Conservation (phyloP, 2,329 filamentous ascomycete genomes). For the Gnomoniopsis smithogilvyi region DNA sequence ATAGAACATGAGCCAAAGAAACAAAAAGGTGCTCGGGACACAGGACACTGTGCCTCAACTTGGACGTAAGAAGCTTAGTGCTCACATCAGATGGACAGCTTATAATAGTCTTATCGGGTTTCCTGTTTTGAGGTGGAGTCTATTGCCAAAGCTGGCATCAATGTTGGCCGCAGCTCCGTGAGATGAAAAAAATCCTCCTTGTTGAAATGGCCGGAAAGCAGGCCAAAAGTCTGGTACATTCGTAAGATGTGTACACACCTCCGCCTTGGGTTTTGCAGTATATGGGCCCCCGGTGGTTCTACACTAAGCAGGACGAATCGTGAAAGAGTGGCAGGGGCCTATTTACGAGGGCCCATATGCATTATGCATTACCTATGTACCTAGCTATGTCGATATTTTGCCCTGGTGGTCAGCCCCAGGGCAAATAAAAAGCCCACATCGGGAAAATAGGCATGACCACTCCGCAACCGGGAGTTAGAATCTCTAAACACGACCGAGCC, state of each 20-base stretch:
- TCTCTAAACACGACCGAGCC: too few species aligned
- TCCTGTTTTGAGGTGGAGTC: not conserved
- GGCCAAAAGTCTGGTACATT: not conserved
- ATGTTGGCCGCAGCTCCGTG: not conserved
- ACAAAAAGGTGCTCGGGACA: not conserved
- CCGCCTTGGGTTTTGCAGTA: not conserved
- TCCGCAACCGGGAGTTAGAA: not conserved
- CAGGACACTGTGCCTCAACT: not conserved
- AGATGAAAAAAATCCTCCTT: not conserved
- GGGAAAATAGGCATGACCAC: not conserved
- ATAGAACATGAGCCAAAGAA: not conserved
- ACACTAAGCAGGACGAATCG: not conserved
- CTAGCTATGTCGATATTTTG: not conserved
- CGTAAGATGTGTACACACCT: not conserved
- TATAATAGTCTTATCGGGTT: not conserved
- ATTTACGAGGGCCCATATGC: not conserved
- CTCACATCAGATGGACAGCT: not conserved
- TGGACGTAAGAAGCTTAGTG: not conserved
- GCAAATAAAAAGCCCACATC: not conserved
- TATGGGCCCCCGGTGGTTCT: not conserved
- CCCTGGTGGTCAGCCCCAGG: not conserved
- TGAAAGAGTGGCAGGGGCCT: not conserved
- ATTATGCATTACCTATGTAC: not conserved
- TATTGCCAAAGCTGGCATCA: not conserved
- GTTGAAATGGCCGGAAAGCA: not conserved